phyloP scores from a whole-genome alignment of 768 basidiomycete genomes.

The Mycena belliarum region DNA sequence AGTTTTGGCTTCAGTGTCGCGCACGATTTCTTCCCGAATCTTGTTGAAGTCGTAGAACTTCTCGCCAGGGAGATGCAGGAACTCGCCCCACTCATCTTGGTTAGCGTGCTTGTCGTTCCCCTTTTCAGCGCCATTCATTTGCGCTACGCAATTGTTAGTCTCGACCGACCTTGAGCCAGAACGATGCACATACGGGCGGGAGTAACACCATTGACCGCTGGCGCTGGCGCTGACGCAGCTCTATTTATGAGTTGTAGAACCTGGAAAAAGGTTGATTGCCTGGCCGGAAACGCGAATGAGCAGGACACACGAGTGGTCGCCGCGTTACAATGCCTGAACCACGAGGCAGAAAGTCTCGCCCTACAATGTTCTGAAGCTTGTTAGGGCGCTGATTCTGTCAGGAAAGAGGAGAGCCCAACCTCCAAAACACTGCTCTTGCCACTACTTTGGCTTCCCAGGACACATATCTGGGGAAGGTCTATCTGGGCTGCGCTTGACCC shows the following conservation, averaged over 20 bases:
- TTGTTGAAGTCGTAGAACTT: slow-evolving; percentile 98
- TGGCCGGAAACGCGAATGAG: background rate
- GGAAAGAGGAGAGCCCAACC: slow-evolving; percentile 39
- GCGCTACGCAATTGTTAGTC: slow-evolving; percentile 34
- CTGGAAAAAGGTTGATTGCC: slow-evolving; percentile 36
- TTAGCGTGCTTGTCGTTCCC: slow-evolving; percentile 75
- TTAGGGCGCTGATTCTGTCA: slow-evolving; percentile 7
- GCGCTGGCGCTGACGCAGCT: slow-evolving; percentile 45
- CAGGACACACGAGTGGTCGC: slow-evolving; percentile 79
- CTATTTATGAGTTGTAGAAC: slow-evolving; percentile 95
- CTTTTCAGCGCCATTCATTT: slow-evolving; percentile 49
- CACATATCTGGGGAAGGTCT: slow-evolving; percentile 92
- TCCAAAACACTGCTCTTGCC: slow-evolving; percentile 93
- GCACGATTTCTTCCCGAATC: slow-evolving; percentile 94
- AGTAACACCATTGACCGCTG: slow-evolving; percentile 34
- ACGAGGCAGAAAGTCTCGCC: slow-evolving; percentile 97
- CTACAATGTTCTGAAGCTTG: slow-evolving; percentile 83
- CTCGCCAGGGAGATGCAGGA: slow-evolving; percentile 93
- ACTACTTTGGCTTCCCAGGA: slow-evolving; percentile 88
- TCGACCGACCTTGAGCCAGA: slow-evolving; percentile 1
- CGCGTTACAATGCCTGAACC: slow-evolving; percentile 98
- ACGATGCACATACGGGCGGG: slow-evolving; percentile 29
- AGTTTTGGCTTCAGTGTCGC: slow-evolving; percentile 97
- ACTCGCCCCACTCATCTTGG: slow-evolving; percentile 97
- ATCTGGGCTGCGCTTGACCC: slow-evolving; percentile 76